phyloP scores from a whole-genome alignment of 2,329 filamentous ascomycete genomes.

The Apiospora marii region DNA sequence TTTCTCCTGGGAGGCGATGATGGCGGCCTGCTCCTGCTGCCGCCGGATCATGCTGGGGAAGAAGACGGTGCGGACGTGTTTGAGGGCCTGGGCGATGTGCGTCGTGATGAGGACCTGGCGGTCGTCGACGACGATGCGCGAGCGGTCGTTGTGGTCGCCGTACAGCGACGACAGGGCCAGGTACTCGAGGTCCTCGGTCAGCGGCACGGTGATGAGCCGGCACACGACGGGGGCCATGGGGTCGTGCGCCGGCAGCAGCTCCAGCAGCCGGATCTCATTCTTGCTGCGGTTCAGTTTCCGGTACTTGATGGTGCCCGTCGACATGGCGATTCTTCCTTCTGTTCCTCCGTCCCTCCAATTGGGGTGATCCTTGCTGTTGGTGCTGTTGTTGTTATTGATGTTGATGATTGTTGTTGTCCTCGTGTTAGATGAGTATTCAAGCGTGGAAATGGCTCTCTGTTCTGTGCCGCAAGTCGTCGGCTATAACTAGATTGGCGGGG shows the following conservation, averaged over 20 bases:
- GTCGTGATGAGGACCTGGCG: conserved; percentile 11
- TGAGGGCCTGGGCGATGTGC: conserved; percentile 26
- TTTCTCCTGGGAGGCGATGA: background rate
- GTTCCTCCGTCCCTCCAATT: background rate
- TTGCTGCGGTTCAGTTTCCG: conserved; percentile 23
- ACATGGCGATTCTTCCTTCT: background rate
- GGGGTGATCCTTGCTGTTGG: background rate
- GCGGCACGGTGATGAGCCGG: conserved; percentile 22
- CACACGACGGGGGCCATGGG: conserved; percentile 23
- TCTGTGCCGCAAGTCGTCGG: background rate
- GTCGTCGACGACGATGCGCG: conserved; percentile 25
- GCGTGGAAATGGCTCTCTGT: background rate
- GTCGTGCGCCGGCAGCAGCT: conserved; percentile 23
- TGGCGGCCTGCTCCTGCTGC: conserved; percentile 16
- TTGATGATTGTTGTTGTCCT: background rate
- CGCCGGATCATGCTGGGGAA: background rate
- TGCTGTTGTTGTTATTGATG: background rate
- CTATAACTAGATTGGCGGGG: background rate
- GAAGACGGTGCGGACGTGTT: conserved; percentile 24
- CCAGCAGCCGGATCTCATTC: conserved; percentile 27
- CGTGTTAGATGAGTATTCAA: background rate
- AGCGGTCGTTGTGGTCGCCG: conserved; percentile 17
- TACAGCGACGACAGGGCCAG: conserved; percentile 27
- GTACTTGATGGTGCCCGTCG: conserved; percentile 23
- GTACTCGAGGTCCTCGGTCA: conserved; percentile 27